Evolutionary conservation across 495 filamentous ascomycete genomes (phyloP).

Genomic region (Penicillium soppii): DNA sequence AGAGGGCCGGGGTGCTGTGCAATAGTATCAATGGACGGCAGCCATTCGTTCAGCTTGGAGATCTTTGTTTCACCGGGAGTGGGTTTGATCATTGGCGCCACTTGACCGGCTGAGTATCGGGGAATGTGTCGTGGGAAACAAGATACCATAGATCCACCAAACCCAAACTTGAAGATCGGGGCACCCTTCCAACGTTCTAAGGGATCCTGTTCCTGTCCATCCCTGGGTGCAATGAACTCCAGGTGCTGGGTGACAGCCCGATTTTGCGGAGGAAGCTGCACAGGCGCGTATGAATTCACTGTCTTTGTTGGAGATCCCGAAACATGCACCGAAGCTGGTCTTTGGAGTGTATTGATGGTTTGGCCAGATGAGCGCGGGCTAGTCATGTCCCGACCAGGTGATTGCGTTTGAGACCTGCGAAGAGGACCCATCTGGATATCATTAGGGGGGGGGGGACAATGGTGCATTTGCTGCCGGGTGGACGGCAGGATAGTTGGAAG

Average conservation of each 20-base stretch:
- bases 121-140: constrained; percentile 89
- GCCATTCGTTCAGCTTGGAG: constrained; percentile 63
- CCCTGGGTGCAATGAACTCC: constrained; percentile 63
- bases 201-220: constrained; percentile 77
- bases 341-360: constrained; percentile 54
- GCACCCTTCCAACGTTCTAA: constrained; percentile 86
- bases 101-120: constrained; percentile 73
- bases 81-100: constrained; percentile 74
- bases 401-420: constrained; percentile 81
- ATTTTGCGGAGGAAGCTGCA: constrained; percentile 25
- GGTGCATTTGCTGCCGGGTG: constrained; percentile 35
- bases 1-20: constrained; percentile 87
- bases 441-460: constrained; percentile 20
- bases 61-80: constrained; percentile 83
- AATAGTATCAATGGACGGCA: constrained; percentile 67
- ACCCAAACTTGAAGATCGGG: constrained; percentile 83
- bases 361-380: constrained; percentile 49
- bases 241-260: constrained; percentile 45
- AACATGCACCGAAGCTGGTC: constrained; percentile 69
- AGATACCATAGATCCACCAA: constrained; percentile 78
- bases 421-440: constrained; percentile 51
- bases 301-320: constrained; percentile 49
- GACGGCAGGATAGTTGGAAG: constrained; percentile 31
- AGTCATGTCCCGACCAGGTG: constrained; percentile 60
- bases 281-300: constrained; percentile 34